These are phyloP conservation scores for Penicillium angulare DNA, from an alignment of 495 filamentous ascomycete genomes.

Conservation along the genomic window DNA sequence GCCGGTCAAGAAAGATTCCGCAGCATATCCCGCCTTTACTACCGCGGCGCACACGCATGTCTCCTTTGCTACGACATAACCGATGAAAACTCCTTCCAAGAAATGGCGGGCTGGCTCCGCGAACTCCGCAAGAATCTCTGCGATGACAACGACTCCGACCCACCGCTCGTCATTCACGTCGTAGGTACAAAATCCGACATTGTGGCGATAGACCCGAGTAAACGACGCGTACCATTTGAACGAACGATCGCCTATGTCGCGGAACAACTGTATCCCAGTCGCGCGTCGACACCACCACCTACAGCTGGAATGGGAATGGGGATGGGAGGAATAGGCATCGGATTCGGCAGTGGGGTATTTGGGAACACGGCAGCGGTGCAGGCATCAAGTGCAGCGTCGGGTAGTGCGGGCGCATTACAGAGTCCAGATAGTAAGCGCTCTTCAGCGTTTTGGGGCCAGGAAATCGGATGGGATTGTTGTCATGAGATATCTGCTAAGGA, in stretches of 20 bases:
- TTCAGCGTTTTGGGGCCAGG: conserved; percentile 85
- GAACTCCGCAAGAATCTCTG: conserved; percentile 71
- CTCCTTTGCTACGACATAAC: conserved; percentile 96
- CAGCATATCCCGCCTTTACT: conserved; percentile 89
- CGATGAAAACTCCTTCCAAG: conserved; percentile 77
- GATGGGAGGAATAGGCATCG: conserved; percentile 3
- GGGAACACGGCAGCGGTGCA: conserved; percentile 4
- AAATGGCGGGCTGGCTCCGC: conserved; percentile 90
- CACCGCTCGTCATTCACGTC: conserved; percentile 88
- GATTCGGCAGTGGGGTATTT: conserved; percentile 13
- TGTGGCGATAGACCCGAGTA: conserved; percentile 72
- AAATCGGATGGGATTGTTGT: conserved; percentile 92
- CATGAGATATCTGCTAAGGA: conserved; percentile 95
- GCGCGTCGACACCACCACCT: conserved; percentile 62
- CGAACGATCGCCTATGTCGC: conserved; percentile 91
- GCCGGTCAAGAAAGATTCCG: conserved; percentile 96
- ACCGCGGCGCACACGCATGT: conserved; percentile 90
- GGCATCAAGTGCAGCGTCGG: not conserved
- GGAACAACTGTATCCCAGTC: conserved; percentile 74
- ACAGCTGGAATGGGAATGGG: conserved; percentile 41
- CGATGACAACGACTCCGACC: conserved; percentile 18
- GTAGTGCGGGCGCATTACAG: conserved; percentile 42
- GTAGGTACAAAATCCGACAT: conserved; percentile 95
- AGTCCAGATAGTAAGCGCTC: conserved; percentile 75
- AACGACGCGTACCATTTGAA: conserved; percentile 86